These are phyloP conservation scores for Lobosporangium transversale DNA, from an alignment of 192 early-diverging fungal species.

Conservation along the genomic window DNA sequence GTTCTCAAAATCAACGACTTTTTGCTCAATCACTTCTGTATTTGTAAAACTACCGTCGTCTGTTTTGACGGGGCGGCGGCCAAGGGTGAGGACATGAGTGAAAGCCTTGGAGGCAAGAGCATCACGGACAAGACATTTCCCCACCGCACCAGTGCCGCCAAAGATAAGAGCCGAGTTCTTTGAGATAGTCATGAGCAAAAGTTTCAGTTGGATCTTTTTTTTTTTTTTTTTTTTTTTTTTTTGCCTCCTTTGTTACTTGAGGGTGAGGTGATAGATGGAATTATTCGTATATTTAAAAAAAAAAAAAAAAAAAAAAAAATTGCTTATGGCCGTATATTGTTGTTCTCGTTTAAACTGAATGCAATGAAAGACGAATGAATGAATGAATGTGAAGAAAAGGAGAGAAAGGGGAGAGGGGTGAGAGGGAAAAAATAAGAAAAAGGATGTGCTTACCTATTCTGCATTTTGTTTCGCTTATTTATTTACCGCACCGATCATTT, in stretches of 20 bases:
- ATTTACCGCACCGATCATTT: no score
- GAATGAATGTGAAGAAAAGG: background rate
- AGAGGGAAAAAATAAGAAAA: constrained; percentile 1
- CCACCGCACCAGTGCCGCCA: constrained; percentile 67
- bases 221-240: no score
- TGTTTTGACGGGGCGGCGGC: constrained; percentile 52
- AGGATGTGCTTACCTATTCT: background rate
- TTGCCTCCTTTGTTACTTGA: constrained; percentile 3
- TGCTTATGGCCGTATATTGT: no score
- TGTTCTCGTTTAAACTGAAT: no score
- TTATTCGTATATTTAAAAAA: background rate
- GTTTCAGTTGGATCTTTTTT: no score
- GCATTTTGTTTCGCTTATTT: background rate
- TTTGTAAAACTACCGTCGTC: constrained; percentile 30
- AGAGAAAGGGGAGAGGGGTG: no score
- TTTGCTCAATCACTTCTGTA: constrained; percentile 58
- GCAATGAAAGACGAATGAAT: background rate
- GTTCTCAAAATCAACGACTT: constrained; percentile 81
- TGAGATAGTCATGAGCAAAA: constrained; percentile 38
- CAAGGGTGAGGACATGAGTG: constrained; percentile 63
- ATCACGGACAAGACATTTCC: constrained; percentile 65
- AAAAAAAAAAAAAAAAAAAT: background rate
- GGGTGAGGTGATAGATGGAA: background rate
- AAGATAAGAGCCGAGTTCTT: constrained; percentile 43
- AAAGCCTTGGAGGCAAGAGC: constrained; percentile 58